Evolutionary conservation across 805 yeast species (phyloP), one percentile per base, ranked within the genome.

Genomic region (Starmerella geochares): DNA sequence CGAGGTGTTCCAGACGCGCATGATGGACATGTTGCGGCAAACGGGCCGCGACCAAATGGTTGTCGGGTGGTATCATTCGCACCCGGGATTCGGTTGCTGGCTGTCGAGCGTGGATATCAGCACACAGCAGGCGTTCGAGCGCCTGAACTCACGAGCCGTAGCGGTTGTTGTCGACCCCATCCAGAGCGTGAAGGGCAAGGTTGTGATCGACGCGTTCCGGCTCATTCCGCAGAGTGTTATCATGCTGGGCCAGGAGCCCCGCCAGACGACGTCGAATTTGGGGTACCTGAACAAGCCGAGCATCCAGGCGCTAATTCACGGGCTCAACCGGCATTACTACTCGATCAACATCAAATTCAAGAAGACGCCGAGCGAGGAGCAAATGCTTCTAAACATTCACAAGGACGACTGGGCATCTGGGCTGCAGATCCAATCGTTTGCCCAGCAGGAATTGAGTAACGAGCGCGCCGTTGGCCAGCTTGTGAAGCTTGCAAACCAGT

Each of bases 11-110:
- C 98, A 92, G 67, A 88, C 97, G 3, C 85, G 82, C 65, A 94
- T 92, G 98, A 92, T 92, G 98, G 99, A 92, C 64, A 92, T 92
- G 98, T 76, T 92, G 63, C 81, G 84, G 69, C 98, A 92, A 67
- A 92, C 98, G 0, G 99, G 99, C n/a, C 77, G 99, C 67, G 96
- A 88, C 68, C 94, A 92, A 66, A 87, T 86, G 86, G 98, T 92
- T 48, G 99, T 92, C 45, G 99, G 99, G 29, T 92, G 99, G 99
- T 92, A 92, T 71, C 99, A 92, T 66, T 88, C 97, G 13, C 98
- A 92, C 69, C 98, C 98, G 4, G 98, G 98, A 16, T 92, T 90
- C 66, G 98, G 98, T n/a, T 92, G 99, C 72, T 92, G 99, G 99
- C 75, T 92, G 59, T 88, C 97, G 11, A 80, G 88, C 25, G 97